These are phyloP conservation scores for Pseudogymnoascus verrucosus DNA, from an alignment of 2,329 filamentous ascomycete genomes.

Conservation along the genomic window DNA sequence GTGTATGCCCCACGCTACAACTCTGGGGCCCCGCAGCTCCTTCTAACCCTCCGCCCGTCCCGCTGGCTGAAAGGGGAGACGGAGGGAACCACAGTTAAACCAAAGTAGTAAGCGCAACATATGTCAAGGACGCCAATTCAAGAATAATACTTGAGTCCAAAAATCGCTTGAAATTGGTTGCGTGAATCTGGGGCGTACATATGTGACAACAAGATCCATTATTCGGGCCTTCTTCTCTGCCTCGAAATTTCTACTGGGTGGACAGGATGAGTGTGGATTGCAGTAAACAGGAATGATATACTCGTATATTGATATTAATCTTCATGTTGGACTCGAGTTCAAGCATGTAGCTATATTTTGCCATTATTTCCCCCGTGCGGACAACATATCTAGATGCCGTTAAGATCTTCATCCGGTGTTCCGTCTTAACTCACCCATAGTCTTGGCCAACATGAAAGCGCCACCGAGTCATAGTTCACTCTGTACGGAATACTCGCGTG, in stretches of 20 bases:
- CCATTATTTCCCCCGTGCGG: not conserved
- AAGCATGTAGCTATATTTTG: not conserved
- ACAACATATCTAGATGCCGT: not conserved
- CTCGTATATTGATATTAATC: not conserved
- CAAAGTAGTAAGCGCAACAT: not conserved
- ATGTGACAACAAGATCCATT: not conserved
- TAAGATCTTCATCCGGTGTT: not conserved
- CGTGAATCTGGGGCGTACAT: not conserved
- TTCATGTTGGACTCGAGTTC: not conserved
- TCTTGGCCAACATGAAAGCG: slow-evolving; percentile 1
- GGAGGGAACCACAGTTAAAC: not conserved
- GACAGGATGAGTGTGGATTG: not conserved
- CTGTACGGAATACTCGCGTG: not conserved
- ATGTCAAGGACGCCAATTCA: not conserved
- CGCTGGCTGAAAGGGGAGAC: not conserved
- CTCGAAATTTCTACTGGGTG: not conserved
- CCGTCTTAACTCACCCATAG: not conserved
- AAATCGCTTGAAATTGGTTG: not conserved
- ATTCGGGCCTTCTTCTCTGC: not conserved
- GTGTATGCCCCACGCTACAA: not conserved
- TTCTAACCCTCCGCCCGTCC: not conserved
- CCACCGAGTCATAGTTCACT: not conserved
- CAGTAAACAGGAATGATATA: not conserved
- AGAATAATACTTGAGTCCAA: not conserved
- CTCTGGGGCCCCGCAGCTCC: not conserved